Percentiles rank a stretch among this genome's conserved stretches.
Evolutionary conservation across 441 rosid genomes (phyloP).

Genomic region (Oxalis stricta): DNA sequence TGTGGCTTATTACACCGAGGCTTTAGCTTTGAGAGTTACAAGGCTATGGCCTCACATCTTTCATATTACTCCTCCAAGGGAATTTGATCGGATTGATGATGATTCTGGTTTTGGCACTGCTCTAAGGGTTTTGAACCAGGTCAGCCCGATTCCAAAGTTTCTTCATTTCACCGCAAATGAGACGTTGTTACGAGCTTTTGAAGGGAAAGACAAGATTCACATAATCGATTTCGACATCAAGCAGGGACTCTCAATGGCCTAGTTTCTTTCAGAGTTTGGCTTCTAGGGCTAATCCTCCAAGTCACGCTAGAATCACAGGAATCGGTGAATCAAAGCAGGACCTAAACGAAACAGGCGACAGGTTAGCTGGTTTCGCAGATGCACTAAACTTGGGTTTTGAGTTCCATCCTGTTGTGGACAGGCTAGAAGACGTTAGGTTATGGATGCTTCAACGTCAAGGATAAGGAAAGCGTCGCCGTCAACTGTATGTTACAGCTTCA

Average conservation of each 20-base stretch:
- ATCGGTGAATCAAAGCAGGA: slow-evolving; percentile 88
- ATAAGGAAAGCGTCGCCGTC: slow-evolving; percentile 63
- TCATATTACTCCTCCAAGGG: slow-evolving; percentile 68
- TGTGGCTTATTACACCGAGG: slow-evolving; percentile 76
- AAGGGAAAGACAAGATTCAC: slow-evolving; percentile 87
- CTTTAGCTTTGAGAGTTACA: slow-evolving; percentile 58
- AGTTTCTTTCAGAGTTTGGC: slow-evolving; percentile 89
- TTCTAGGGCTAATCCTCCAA: slow-evolving; percentile 56
- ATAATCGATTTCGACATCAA: slow-evolving; percentile 87
- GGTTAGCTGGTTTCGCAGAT: slow-evolving; percentile 74
- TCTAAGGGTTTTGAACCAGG: slow-evolving; percentile 76
- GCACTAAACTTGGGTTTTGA: slow-evolving; percentile 71
- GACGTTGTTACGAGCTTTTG: slow-evolving; percentile 74
- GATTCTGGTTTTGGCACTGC: slow-evolving; percentile 62
- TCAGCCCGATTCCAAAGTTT: slow-evolving; percentile 76
- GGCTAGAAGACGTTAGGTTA: slow-evolving; percentile 86
- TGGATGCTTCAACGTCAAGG: slow-evolving; percentile 99
- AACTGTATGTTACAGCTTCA: slow-evolving; percentile 79
- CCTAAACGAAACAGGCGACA: slow-evolving; percentile 77
- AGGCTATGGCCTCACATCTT: slow-evolving; percentile 87
- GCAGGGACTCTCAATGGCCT: slow-evolving; percentile 99
- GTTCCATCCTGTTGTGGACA: slow-evolving; percentile 91
- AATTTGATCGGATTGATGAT: slow-evolving; percentile 55
- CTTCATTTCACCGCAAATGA: slow-evolving; percentile 83
- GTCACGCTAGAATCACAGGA: slow-evolving; percentile 77